Evolutionary conservation across 2,329 filamentous ascomycete species (phyloP).

Genomic region (Colletotrichum filicis): DNA sequence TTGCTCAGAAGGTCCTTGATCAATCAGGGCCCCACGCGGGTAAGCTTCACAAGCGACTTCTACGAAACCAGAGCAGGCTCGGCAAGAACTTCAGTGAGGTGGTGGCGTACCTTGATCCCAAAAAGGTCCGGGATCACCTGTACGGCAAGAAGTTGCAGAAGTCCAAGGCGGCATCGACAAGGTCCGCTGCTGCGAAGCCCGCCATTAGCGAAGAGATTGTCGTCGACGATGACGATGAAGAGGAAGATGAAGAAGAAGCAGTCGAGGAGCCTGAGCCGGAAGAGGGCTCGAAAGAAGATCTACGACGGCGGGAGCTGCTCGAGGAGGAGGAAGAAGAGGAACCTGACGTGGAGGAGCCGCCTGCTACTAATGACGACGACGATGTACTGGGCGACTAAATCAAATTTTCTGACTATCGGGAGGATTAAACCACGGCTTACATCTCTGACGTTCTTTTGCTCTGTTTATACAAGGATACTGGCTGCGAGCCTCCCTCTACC

Average conservation of each 20-base stretch:
- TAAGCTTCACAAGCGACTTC: slow-evolving; percentile 76
- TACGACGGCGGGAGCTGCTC: slow-evolving; percentile 64
- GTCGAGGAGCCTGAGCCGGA: slow-evolving; percentile 62
- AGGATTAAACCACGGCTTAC: neutral
- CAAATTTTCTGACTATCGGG: neutral
- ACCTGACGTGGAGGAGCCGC: slow-evolving; percentile 44
- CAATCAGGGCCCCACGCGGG: slow-evolving; percentile 67
- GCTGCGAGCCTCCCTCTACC: neutral
- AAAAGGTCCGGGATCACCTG: slow-evolving; percentile 62
- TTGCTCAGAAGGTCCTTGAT: slow-evolving; percentile 81
- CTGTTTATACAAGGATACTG: slow-evolving; percentile 3
- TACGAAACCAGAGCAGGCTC: slow-evolving; percentile 82
- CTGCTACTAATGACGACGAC: slow-evolving; percentile 37
- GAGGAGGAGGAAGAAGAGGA: slow-evolving; percentile 61
- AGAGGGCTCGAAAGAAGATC: slow-evolving; percentile 69
- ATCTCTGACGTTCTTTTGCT: slow-evolving; percentile 16
- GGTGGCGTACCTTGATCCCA: slow-evolving; percentile 80
- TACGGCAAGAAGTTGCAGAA: slow-evolving; percentile 43
- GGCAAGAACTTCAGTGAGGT: slow-evolving; percentile 90
- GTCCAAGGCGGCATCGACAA: slow-evolving; percentile 50
- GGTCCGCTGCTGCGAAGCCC: slow-evolving; percentile 54
- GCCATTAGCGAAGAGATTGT: slow-evolving; percentile 58
- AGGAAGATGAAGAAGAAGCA: slow-evolving; percentile 55
- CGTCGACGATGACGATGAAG: slow-evolving; percentile 54
- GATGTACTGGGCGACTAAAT: slow-evolving; percentile 56